phyloP scores from a whole-genome alignment of 2,329 filamentous ascomycete species.

The Ophiostoma sp. region DNA sequence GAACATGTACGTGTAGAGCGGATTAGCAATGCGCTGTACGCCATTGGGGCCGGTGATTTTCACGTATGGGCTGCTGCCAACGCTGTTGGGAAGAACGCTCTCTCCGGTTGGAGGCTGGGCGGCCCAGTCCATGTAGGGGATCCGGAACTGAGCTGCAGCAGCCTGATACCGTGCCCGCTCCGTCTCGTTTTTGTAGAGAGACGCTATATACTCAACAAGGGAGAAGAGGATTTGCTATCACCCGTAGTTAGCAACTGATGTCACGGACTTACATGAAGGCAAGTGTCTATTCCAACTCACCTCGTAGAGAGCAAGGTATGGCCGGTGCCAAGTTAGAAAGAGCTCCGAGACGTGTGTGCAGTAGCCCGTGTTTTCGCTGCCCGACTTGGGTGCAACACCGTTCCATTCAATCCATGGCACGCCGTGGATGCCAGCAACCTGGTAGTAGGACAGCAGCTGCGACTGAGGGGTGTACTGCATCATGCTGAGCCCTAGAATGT shows the following conservation, averaged over 20 bases:
- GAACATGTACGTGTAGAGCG: conserved; percentile 56
- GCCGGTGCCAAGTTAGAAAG: conserved; percentile 79
- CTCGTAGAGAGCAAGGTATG: conserved; percentile 62
- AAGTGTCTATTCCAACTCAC: conserved; percentile 21
- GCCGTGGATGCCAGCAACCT: conserved; percentile 75
- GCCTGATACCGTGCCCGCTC: conserved; percentile 44
- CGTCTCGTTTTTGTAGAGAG: conserved; percentile 41
- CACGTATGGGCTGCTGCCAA: conserved; percentile 41
- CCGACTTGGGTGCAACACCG: conserved; percentile 44
- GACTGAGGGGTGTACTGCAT: conserved; percentile 63
- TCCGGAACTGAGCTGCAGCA: conserved; percentile 48
- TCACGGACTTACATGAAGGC: conserved; percentile 32
- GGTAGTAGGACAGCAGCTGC: conserved; percentile 65
- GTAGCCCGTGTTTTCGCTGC: conserved; percentile 59
- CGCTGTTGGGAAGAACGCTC: conserved; percentile 45
- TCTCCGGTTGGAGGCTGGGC: conserved; percentile 43
- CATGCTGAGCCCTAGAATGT: conserved; percentile 66
- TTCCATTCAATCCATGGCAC: conserved; percentile 58
- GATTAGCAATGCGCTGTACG: conserved; percentile 53
- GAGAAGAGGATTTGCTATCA: conserved; percentile 38
- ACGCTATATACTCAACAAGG: conserved; percentile 40
- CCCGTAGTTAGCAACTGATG: background rate
- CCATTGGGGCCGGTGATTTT: conserved; percentile 53
- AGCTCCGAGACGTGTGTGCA: conserved; percentile 68
- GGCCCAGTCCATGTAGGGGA: conserved; percentile 59